Base-by-base conservation (phyloP, 2,329 filamentous ascomycete genomes). In the Sarocladium brachiariae region DNA sequence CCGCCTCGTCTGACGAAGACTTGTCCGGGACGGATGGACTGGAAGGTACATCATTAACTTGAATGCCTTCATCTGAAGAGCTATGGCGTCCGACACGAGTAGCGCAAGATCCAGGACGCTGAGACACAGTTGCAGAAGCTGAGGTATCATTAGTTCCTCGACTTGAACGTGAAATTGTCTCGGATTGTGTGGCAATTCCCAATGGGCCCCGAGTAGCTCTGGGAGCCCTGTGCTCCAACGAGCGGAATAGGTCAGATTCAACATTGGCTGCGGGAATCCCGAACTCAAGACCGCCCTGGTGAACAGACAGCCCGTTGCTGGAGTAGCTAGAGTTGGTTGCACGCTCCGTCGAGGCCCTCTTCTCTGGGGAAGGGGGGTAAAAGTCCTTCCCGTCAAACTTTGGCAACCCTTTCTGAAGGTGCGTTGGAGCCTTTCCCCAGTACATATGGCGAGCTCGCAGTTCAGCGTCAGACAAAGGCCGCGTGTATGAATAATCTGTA, bases 341-440 rank as follows among this genome's bases (percentile, higher is more conserved):
- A 9, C 33, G 4, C 16, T 53, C 52, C 3, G 52, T 21, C 9
- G 56, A 55, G 25, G 53, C 54, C 30, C 64, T 58, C 59, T 76
- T 78, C 54, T 64, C 61, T 1, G 78, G 77, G 1, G 80, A 82
- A 2, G 77, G 66, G 25, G 75, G 77, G 54, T 83, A 84, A 56
- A 84, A 84, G 59, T 83, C 73, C 60, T 80, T 82, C 21, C 81
- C 80, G 56, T 84, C 80, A 57, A 81, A 85, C 61, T 80, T 83
- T 30, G 81, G 80, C 35, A 83, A 65, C 2, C 78, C 77, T 30
- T 67, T 70, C 46, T 75, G 69, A 11, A 71, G 69, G 55, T 74
- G 71, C 25, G 65, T 70, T 37, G 79, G 73, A 14, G 76, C 73
- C 38, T 77, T 75, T 9, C 77, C 79, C 78, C 80, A 84, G 60